phyloP scores from a whole-genome alignment of 2,329 filamentous ascomycete genomes.

The Rachicladosporium sp. region DNA sequence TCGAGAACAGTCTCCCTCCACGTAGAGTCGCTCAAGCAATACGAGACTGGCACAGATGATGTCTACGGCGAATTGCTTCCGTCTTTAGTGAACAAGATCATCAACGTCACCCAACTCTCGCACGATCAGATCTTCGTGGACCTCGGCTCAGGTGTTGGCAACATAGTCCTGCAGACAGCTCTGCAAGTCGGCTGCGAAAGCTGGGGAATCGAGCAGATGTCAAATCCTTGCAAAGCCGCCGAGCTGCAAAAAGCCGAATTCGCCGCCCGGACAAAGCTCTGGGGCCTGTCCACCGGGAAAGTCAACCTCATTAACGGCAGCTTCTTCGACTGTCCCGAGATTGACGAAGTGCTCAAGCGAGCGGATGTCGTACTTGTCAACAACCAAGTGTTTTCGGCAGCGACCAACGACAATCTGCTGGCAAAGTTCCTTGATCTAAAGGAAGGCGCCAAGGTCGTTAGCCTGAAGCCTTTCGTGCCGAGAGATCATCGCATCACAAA shows the following conservation, averaged over 20 bases:
- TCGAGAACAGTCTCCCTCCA: constrained; percentile 83
- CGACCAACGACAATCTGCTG: constrained; percentile 72
- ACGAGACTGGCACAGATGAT: constrained; percentile 82
- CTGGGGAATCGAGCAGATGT: constrained; percentile 95
- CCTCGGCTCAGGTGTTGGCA: constrained; percentile 88
- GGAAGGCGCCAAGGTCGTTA: constrained; percentile 78
- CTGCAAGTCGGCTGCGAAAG: constrained; percentile 87
- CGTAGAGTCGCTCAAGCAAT: constrained; percentile 70
- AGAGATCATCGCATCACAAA: constrained; percentile 62
- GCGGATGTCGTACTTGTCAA: constrained; percentile 97
- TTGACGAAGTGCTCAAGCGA: constrained; percentile 61
- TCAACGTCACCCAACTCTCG: constrained; percentile 64
- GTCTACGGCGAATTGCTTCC: constrained; percentile 89
- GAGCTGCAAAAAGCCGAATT: constrained; percentile 75
- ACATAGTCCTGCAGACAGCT: constrained; percentile 87
- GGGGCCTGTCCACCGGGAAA: constrained; percentile 70
- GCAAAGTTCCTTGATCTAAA: constrained; percentile 91
- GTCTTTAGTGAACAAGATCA: constrained; percentile 70
- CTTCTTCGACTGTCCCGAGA: constrained; percentile 61
- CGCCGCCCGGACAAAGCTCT: constrained; percentile 68
- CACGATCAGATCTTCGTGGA: constrained; percentile 85
- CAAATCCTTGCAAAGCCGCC: constrained; percentile 73
- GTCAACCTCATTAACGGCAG: constrained; percentile 74
- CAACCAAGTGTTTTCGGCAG: constrained; percentile 88
- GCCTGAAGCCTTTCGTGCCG: constrained; percentile 80